phyloP scores from a whole-genome alignment of 176 grass and related monocot genomes.

The Cenchrus fungigraminus region DNA sequence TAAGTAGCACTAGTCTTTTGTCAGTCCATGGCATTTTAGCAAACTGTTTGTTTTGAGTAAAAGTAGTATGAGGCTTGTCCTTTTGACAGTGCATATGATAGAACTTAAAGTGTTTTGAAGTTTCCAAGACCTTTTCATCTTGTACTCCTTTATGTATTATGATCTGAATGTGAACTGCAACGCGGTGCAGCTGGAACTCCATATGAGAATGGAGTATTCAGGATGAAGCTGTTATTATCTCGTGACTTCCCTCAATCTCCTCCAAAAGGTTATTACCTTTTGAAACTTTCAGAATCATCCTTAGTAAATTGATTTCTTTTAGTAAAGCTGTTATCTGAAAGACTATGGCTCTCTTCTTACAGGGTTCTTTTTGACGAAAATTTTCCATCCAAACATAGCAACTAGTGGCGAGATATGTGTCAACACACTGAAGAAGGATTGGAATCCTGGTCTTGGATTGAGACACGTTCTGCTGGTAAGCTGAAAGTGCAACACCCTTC shows the following conservation, averaged over 20 bases:
- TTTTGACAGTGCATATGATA: neutral
- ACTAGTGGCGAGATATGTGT: slow-evolving; percentile 94
- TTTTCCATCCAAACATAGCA: slow-evolving; percentile 97
- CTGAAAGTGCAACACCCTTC: neutral
- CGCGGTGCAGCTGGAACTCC: slow-evolving; percentile 76
- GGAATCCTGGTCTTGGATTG: slow-evolving; percentile 88
- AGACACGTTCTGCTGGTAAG: slow-evolving; percentile 89
- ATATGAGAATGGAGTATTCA: slow-evolving; percentile 94
- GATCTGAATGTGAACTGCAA: slow-evolving; percentile 13
- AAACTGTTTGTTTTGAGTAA: neutral
- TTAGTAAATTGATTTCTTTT: neutral
- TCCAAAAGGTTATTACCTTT: slow-evolving; percentile 67
- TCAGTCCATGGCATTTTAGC: neutral
- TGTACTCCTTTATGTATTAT: neutral
- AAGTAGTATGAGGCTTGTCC: neutral
- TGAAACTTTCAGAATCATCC: slow-evolving; percentile 20
- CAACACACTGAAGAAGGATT: slow-evolving; percentile 93
- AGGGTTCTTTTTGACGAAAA: slow-evolving; percentile 96
- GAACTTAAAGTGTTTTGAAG: neutral
- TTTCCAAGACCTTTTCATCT: neutral
- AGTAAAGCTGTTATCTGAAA: neutral
- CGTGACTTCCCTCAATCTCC: slow-evolving; percentile 85
- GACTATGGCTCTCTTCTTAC: slow-evolving; percentile 26
- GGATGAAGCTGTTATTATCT: slow-evolving; percentile 92
- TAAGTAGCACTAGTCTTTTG: neutral